phyloP scores from a whole-genome alignment of 169 alveolate species.

The Eimeria sp. region DNA sequence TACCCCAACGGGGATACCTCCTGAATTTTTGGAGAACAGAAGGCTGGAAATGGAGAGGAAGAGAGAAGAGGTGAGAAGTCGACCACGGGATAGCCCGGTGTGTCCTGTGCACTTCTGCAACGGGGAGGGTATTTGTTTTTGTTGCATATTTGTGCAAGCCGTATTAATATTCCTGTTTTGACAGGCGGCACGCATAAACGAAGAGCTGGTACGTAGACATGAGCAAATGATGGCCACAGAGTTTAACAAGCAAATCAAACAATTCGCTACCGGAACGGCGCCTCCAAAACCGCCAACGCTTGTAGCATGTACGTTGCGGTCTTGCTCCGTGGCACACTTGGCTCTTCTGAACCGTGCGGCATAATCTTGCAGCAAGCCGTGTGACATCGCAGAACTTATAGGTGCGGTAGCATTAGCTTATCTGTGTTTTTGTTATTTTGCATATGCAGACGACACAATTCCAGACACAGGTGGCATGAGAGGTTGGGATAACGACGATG shows the following conservation, averaged over 20 bases:
- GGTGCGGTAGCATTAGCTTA: neutral
- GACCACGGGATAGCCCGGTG: neutral
- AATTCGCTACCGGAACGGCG: conserved; percentile 76
- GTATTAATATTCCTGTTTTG: neutral
- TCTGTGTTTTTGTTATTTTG: neutral
- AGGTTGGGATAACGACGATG: conserved; percentile 55
- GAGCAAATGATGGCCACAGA: conserved; percentile 81
- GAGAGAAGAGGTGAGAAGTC: conserved; percentile 67
- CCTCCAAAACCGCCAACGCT: conserved; percentile 75
- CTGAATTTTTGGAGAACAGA: conserved; percentile 79
- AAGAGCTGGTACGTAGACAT: conserved; percentile 80
- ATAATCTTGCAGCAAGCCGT: neutral
- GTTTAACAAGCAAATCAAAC: conserved; percentile 75
- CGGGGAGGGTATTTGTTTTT: neutral
- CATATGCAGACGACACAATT: conserved; percentile 34
- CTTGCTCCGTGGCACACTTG: neutral
- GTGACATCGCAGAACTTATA: neutral
- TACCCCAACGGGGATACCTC: conserved; percentile 83
- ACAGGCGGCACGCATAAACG: conserved; percentile 80
- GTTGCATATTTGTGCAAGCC: neutral
- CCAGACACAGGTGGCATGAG: conserved; percentile 54
- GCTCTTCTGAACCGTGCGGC: neutral
- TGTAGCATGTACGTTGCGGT: conserved; percentile 30
- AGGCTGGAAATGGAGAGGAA: conserved; percentile 79
- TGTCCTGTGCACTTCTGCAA: neutral